phyloP scores from a whole-genome alignment of 495 filamentous ascomycete genomes.

The Hyphodiscus hymeniophilus region DNA sequence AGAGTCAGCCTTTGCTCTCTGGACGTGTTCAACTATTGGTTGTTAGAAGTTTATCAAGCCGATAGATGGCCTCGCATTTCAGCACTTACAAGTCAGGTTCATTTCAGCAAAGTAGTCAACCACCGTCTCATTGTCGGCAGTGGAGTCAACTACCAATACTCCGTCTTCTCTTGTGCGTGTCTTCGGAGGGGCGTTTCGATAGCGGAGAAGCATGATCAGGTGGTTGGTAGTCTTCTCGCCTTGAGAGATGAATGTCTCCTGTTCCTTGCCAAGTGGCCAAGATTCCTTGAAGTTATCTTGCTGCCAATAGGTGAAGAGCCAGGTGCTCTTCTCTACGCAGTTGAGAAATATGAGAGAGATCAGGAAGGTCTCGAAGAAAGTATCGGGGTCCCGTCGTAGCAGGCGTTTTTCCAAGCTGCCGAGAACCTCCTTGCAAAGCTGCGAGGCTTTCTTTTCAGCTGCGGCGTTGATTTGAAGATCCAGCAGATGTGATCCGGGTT shows the following conservation, averaged over 20 bases:
- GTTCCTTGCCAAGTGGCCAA: slow-evolving; percentile 69
- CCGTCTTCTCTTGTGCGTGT: slow-evolving; percentile 44
- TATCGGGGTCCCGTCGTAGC: slow-evolving; percentile 59
- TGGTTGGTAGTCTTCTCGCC: slow-evolving; percentile 65
- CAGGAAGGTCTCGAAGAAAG: slow-evolving; percentile 66
- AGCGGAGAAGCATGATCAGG: slow-evolving; percentile 64
- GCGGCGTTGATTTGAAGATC: slow-evolving; percentile 66
- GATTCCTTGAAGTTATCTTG: slow-evolving; percentile 43
- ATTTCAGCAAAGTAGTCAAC: slow-evolving; percentile 55
- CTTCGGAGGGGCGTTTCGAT: slow-evolving; percentile 62
- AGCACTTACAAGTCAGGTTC: slow-evolving; percentile 48
- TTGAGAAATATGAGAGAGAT: slow-evolving; percentile 66
- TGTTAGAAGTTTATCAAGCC: slow-evolving; percentile 26
- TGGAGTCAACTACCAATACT: slow-evolving; percentile 32
- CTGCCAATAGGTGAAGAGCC: slow-evolving; percentile 70
- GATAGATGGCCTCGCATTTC: background rate
- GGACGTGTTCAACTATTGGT: slow-evolving; percentile 5
- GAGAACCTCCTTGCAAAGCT: slow-evolving; percentile 58
- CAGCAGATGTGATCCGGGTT: slow-evolving; percentile 34
- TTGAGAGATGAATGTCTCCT: slow-evolving; percentile 57
- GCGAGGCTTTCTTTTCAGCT: slow-evolving; percentile 61
- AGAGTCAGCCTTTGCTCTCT: slow-evolving; percentile 7
- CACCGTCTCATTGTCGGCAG: slow-evolving; percentile 43
- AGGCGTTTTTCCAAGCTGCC: slow-evolving; percentile 68
- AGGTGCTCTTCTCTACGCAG: slow-evolving; percentile 77